These are phyloP conservation scores for Alternaria infectoria DNA, from an alignment of 2,329 filamentous ascomycete species.

Conservation along the genomic window DNA sequence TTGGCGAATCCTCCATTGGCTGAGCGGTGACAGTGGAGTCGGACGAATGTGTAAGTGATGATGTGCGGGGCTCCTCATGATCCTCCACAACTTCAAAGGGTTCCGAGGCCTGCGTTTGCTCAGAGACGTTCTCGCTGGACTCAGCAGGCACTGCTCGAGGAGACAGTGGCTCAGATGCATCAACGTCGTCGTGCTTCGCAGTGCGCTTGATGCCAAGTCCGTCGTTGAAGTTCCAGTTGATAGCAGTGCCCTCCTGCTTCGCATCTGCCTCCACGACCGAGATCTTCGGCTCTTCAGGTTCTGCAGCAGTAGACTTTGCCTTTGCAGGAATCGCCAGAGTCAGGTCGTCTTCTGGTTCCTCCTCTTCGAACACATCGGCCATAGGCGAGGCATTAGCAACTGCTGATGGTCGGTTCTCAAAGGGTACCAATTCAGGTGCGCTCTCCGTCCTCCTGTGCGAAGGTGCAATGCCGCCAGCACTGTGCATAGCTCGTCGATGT, in stretches of 20 bases:
- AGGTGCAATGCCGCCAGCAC: slow-evolving; percentile 75
- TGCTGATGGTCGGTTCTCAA: slow-evolving; percentile 61
- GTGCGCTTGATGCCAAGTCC: slow-evolving; percentile 44
- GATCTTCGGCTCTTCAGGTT: slow-evolving; percentile 51
- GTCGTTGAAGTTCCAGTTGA: slow-evolving; percentile 54
- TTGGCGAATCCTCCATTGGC: slow-evolving; percentile 35
- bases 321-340: slow-evolving; percentile 29
- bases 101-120: slow-evolving; percentile 32
- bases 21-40: slow-evolving; percentile 55
- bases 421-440: slow-evolving; percentile 78
- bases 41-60: slow-evolving; percentile 57
- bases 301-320: slow-evolving; percentile 27
- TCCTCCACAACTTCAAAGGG: slow-evolving; percentile 55
- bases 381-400: slow-evolving; percentile 73
- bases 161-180: slow-evolving; percentile 30
- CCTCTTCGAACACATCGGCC: slow-evolving; percentile 87
- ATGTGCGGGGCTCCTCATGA: slow-evolving; percentile 56
- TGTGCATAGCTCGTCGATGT: slow-evolving; percentile 74
- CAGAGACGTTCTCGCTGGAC: slow-evolving; percentile 8
- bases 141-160: slow-evolving; percentile 27
- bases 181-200: slow-evolving; percentile 13
- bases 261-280: slow-evolving; percentile 55
- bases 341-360: slow-evolving; percentile 68
- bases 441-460: slow-evolving; percentile 82
- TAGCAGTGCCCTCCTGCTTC: slow-evolving; percentile 45